These are phyloP conservation scores for Lentinula novae-zelandiae DNA, from an alignment of 1,284 basidiomycete species.

Conservation along the genomic window DNA sequence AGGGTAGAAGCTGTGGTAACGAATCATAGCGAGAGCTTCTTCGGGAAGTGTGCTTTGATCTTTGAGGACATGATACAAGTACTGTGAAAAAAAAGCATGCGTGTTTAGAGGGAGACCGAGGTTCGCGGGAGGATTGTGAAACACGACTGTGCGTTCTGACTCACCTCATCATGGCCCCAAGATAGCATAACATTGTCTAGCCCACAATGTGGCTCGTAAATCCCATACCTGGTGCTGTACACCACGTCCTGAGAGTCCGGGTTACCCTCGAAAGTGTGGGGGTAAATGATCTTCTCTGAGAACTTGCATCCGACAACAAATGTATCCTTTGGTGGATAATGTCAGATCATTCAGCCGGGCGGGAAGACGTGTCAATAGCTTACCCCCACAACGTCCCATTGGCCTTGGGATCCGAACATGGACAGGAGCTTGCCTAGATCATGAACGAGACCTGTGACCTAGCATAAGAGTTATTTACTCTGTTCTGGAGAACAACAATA, in stretches of 20 bases:
- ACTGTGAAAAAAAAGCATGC: slow-evolving; percentile 37
- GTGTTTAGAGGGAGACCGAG: neutral
- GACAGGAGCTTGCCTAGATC: slow-evolving; percentile 85
- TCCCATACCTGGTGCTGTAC: slow-evolving; percentile 79
- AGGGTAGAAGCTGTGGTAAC: slow-evolving; percentile 91
- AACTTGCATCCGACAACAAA: slow-evolving; percentile 87
- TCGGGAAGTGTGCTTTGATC: slow-evolving; percentile 77
- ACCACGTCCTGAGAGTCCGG: slow-evolving; percentile 71
- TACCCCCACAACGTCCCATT: slow-evolving; percentile 91
- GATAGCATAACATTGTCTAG: slow-evolving; percentile 89
- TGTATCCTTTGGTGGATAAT: slow-evolving; percentile 55
- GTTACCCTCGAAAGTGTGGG: slow-evolving; percentile 79
- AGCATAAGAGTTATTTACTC: neutral
- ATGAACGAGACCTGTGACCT: slow-evolving; percentile 82
- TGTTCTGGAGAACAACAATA: neutral
- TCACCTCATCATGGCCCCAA: slow-evolving; percentile 87
- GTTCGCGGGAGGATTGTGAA: neutral
- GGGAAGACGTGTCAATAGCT: slow-evolving; percentile 25
- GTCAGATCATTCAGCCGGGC: slow-evolving; percentile 12
- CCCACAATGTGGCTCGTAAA: slow-evolving; percentile 83
- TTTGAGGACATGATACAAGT: slow-evolving; percentile 75
- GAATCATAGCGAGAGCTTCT: slow-evolving; percentile 87
- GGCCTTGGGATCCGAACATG: slow-evolving; percentile 81
- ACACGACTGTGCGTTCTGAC: slow-evolving; percentile 8
- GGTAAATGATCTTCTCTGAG: slow-evolving; percentile 82